Evolutionary conservation across 2,329 filamentous ascomycete species (phyloP), one percentile per base, ranked within the genome.

Genomic region (Corinectria fuckeliana): DNA sequence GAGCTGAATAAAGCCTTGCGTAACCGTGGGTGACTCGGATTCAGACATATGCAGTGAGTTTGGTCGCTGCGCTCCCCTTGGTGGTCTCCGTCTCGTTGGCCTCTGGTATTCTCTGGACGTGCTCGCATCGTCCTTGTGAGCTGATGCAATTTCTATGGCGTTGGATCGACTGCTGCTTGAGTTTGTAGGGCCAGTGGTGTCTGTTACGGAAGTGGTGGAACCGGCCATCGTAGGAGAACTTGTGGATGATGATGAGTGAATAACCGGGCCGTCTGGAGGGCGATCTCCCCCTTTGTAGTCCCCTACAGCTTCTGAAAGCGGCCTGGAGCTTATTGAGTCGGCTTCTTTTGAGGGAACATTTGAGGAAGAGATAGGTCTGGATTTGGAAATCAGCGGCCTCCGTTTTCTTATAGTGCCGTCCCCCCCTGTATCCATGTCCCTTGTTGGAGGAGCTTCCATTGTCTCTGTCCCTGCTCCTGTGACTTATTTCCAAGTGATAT

Each of bases 21-120:
- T 76, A 5, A 75, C 53, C 61, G 81, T 78, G 45, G 85, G 81
- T 58, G 86, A 86, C 60, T 86, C 86, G n/a, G 52, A 28, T 41
- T 59, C 56, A 21, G 56, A 59, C 14, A 59, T 10, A 14, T 44
- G 23, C 14, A 55, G 38, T 7, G 56, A 59, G 18, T 45, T 32
- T n/a, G 56, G 56, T 39, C 56, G 50, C 14, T 55, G 50, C 21
- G 50, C 26, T 9, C 30, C 4, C 14, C 50, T 52, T n/a, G 48
- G 41, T 11, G 44, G 36, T 14, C 38, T 50, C 20, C 50, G 34
- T 16, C 28, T 50, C 8, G 32, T 38, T 11, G 51, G 32, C 9
- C 41, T 45, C 18, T 50, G 45, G 18, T 45, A 30, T 32, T 59
- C 56, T 18, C 50, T 59, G 38, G 20, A 4, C 10, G 36, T 23